Percentiles rank a stretch among this genome's conserved stretches.
Evolutionary conservation across 352 stramenopile species (phyloP).

Genomic region (Phytophthora idaei): DNA sequence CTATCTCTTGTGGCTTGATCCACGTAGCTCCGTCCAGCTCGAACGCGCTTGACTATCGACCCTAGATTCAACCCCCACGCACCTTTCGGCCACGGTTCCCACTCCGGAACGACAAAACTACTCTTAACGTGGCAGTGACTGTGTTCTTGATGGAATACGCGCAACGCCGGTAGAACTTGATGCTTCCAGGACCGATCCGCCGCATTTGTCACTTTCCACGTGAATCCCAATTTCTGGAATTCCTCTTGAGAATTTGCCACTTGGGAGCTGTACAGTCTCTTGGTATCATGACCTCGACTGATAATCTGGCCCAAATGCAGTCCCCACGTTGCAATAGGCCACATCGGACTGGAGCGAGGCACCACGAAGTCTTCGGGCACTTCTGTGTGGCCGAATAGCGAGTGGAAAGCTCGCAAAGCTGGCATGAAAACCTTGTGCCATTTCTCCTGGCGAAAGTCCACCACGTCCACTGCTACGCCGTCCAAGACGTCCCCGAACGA

Average conservation of each 20-base stretch:
- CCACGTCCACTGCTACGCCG: slow-evolving; percentile 2
- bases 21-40: slow-evolving; percentile 18
- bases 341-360: slow-evolving; percentile 17
- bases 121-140: slow-evolving; percentile 29
- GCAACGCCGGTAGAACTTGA: slow-evolving; percentile 32
- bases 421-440: slow-evolving; percentile 32
- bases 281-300: slow-evolving; percentile 19
- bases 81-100: slow-evolving; percentile 22
- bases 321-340: slow-evolving; percentile 23
- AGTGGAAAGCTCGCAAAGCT: slow-evolving; percentile 32
- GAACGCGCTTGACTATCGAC: slow-evolving; percentile 30
- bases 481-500: slow-evolving; percentile 32
- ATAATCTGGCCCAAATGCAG: slow-evolving; percentile 34
- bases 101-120: slow-evolving; percentile 28
- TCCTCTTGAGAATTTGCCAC: slow-evolving; percentile 22
- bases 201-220: slow-evolving; percentile 24
- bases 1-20: slow-evolving; percentile 21
- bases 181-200: slow-evolving; percentile 29
- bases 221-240: slow-evolving; percentile 25
- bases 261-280: slow-evolving; percentile 27
- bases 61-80: slow-evolving; percentile 32
- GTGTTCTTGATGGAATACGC: slow-evolving; percentile 22
- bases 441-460: slow-evolving; percentile 22
- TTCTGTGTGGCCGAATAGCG: slow-evolving; percentile 19
- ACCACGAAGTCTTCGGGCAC: slow-evolving; percentile 34